Base-by-base conservation (phyloP, 1,284 basidiomycete genomes). In the Heliocybe sulcata region DNA sequence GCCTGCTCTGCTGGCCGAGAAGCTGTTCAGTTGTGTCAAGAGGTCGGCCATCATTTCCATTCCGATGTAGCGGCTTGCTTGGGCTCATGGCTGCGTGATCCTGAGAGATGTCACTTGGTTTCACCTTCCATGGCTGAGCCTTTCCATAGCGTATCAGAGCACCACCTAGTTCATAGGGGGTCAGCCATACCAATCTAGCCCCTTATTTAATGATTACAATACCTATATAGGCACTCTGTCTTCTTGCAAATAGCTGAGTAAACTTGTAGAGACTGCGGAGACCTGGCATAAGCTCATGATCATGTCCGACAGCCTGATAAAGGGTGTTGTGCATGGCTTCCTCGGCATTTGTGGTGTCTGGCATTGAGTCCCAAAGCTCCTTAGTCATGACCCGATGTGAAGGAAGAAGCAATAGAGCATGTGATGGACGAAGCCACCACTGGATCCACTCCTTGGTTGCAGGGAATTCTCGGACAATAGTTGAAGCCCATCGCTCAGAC, bases 311-410 rank as follows among this genome's bases (percentile, higher is more conserved):
- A 3, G 56, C 61, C 25, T 38, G 27, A 35, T 70, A 71, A 1
- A 71, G 47, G 48, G 62, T 66, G 54, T 57, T 33, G 53, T 72
- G 66, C 63, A 69, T 66, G 0, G 66, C 55, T 57, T 72, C 69
- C 47, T 67, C 63, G 0, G 70, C 62, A 57, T 70, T 72, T 0
- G 64, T 70, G 0, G 64, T 64, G 9, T 60, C 56, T 1, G 67
- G 69, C 16, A 70, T 57, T 0, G 58, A 61, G 1, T 66, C 54
- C 65, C 65, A 68, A 1, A 65, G 23, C 0, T 58, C 50, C 0
- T 38, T 27, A 12, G 38, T 19, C 62, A 63, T 58, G 51, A 49
- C 59, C 1, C 58, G 35, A 14, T 61, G 58, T 1, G 62, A 62
- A 3, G 59, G 49, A 47, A 69, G 69, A 0, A 71, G 56, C 66